phyloP scores from a whole-genome alignment of 2,329 filamentous ascomycete species.

The Bimuria novae-zelandiae region DNA sequence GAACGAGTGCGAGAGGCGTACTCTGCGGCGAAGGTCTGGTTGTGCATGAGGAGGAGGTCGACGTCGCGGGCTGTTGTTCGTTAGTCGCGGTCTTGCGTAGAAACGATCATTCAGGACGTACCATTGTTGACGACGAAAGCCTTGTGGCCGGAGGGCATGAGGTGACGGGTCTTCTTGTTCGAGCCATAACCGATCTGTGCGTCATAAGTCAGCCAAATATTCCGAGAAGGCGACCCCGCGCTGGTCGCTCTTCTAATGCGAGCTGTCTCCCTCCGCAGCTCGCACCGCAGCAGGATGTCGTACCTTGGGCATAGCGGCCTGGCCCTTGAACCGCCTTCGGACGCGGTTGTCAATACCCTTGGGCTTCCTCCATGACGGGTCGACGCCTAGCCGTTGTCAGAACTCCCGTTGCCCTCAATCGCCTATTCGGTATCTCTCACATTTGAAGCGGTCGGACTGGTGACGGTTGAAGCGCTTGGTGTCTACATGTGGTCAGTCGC shows the following conservation, averaged over 20 bases:
- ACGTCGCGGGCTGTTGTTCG: slow-evolving; percentile 69
- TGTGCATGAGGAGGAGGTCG: slow-evolving; percentile 99
- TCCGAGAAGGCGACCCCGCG: background rate
- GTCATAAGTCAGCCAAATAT: slow-evolving; percentile 34
- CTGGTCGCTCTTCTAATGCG: background rate
- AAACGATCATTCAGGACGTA: slow-evolving; percentile 19
- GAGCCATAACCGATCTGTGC: slow-evolving; percentile 93
- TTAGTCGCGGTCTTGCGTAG: slow-evolving; percentile 23
- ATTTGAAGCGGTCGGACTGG: slow-evolving; percentile 96
- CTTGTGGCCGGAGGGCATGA: slow-evolving; percentile 99
- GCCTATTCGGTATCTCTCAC: slow-evolving; percentile 47
- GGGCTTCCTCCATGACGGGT: slow-evolving; percentile 94
- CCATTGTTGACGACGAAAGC: slow-evolving; percentile 98
- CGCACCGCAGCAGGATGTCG: slow-evolving; percentile 41
- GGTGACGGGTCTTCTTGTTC: slow-evolving; percentile 99
- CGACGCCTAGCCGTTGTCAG: slow-evolving; percentile 59
- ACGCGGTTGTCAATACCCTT: slow-evolving; percentile 99
- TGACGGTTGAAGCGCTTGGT: slow-evolving; percentile 95
- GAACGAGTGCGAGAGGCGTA: slow-evolving; percentile 57
- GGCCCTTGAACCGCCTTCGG: slow-evolving; percentile 95
- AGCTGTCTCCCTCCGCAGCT: background rate
- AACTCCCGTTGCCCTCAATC: slow-evolving; percentile 15
- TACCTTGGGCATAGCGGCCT: slow-evolving; percentile 98
- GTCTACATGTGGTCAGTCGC: slow-evolving; percentile 61
- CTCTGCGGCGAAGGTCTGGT: slow-evolving; percentile 98